Evolutionary conservation across 352 stramenopile genomes (phyloP).

Genomic region (Globisporangium okanoganense): DNA sequence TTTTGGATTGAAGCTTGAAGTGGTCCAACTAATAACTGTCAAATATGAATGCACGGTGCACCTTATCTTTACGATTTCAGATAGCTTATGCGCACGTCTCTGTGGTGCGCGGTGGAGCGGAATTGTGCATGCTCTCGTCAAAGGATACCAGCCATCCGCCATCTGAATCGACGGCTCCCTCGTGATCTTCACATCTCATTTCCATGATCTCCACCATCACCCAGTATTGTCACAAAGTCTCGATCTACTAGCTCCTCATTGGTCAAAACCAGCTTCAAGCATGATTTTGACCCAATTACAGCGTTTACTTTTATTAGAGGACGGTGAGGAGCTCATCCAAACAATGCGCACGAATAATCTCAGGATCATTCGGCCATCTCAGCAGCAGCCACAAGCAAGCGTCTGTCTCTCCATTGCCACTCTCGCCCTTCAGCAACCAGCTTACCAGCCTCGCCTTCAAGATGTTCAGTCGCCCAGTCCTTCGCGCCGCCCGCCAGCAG

Average conservation of each 20-base stretch:
- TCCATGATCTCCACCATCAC: background rate
- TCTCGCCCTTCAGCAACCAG: background rate
- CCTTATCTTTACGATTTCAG: no score
- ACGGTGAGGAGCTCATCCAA: slow-evolving; percentile 3
- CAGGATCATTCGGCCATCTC: slow-evolving; percentile 5
- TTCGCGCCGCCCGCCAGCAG: background rate
- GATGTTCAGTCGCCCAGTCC: slow-evolving; percentile 12
- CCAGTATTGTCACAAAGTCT: no score
- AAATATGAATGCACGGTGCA: no score
- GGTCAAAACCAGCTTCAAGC: slow-evolving; percentile 3
- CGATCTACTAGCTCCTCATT: background rate
- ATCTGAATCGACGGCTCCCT: background rate
- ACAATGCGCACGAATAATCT: slow-evolving; percentile 6
- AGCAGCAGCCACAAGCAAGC: background rate
- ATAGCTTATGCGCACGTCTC: no score
- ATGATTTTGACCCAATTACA: background rate
- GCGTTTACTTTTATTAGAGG: background rate
- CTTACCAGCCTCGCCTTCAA: background rate
- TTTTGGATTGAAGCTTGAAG: no score
- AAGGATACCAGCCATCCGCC: no score
- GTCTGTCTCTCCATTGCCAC: background rate
- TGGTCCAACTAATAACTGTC: no score
- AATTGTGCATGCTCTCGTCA: no score
- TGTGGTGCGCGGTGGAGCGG: no score
- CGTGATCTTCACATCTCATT: slow-evolving; percentile 4